Percentiles rank a stretch among this genome's conserved stretches.
These are phyloP conservation scores for Penicillium longicatenatum DNA, from an alignment of 495 filamentous ascomycete genomes.

Conservation along the genomic window DNA sequence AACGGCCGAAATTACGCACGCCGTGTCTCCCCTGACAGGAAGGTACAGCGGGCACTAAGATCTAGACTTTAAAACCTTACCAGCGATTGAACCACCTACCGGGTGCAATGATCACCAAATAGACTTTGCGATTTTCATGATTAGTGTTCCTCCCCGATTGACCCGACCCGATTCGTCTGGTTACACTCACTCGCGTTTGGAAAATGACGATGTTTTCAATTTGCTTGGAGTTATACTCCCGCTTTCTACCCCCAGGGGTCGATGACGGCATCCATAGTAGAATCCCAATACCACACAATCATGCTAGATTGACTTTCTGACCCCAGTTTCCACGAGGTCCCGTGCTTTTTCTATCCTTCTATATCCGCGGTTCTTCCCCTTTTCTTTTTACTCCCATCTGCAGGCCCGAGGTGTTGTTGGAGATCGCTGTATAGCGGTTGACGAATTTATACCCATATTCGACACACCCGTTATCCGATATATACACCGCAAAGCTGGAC, in stretches of 20 bases:
- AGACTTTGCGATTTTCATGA: slow-evolving; percentile 10
- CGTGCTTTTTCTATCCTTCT: slow-evolving; percentile 4
- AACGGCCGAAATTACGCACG: slow-evolving; percentile 15
- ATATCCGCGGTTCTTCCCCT: not conserved
- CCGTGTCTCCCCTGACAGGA: not conserved
- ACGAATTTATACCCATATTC: slow-evolving; percentile 11
- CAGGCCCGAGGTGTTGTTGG: slow-evolving; percentile 18
- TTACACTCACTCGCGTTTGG: slow-evolving; percentile 23
- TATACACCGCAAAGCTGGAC: not conserved
- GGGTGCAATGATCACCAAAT: slow-evolving; percentile 12
- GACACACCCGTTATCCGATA: not conserved
- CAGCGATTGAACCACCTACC: slow-evolving; percentile 13
- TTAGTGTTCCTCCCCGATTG: not conserved
- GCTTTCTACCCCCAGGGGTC: slow-evolving; percentile 16
- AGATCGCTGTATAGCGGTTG: slow-evolving; percentile 20
- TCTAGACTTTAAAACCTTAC: slow-evolving; percentile 16
- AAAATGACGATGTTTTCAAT: slow-evolving; percentile 22
- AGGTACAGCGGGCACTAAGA: slow-evolving; percentile 7
- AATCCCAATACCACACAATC: slow-evolving; percentile 1
- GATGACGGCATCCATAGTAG: slow-evolving; percentile 31
- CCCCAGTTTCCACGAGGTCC: slow-evolving; percentile 14
- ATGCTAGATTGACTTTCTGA: slow-evolving; percentile 10
- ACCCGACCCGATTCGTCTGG: slow-evolving; percentile 23
- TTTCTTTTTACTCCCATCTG: not conserved
- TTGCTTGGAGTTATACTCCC: slow-evolving; percentile 9